phyloP scores from a whole-genome alignment of 148 eudicot species.

The Nepenthes mirabilis region DNA sequence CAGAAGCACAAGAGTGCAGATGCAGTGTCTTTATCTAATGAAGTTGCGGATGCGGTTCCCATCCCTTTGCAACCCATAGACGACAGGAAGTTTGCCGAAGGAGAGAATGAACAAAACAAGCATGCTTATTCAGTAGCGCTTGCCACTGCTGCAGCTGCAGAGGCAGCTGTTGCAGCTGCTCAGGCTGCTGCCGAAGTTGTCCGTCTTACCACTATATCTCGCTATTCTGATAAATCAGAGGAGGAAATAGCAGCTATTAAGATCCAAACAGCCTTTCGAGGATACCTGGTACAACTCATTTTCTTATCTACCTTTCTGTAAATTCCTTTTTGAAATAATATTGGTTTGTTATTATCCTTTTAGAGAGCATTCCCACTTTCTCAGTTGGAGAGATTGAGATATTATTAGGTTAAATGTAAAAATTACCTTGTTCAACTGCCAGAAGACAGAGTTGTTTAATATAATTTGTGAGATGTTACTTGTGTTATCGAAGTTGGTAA shows the following conservation, averaged over 20 bases:
- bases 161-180: constrained; percentile 80
- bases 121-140: constrained; percentile 75
- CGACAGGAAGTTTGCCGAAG: constrained; percentile 33
- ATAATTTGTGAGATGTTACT: no score
- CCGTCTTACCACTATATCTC: constrained; percentile 40
- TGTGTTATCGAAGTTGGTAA: no score
- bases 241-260: constrained; percentile 74
- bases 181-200: constrained; percentile 91
- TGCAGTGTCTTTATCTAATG: constrained; percentile 16
- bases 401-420: no score
- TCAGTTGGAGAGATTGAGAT: background rate
- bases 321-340: background rate
- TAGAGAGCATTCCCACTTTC: background rate
- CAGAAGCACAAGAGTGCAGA: constrained; percentile 28
- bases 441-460: no score
- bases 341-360: background rate
- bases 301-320: background rate
- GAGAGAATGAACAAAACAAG: constrained; percentile 35
- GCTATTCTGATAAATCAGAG: constrained; percentile 33
- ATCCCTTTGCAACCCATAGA: constrained; percentile 14
- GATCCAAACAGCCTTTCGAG: constrained; percentile 79
- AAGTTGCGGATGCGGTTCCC: constrained; percentile 11
- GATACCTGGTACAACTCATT: constrained; percentile 42
- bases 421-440: no score
- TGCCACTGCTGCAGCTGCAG: constrained; percentile 79